Evolutionary conservation across 306 rosid species (phyloP), one percentile per base, ranked within the genome.

Genomic region (Citrullus mucosospermus): DNA sequence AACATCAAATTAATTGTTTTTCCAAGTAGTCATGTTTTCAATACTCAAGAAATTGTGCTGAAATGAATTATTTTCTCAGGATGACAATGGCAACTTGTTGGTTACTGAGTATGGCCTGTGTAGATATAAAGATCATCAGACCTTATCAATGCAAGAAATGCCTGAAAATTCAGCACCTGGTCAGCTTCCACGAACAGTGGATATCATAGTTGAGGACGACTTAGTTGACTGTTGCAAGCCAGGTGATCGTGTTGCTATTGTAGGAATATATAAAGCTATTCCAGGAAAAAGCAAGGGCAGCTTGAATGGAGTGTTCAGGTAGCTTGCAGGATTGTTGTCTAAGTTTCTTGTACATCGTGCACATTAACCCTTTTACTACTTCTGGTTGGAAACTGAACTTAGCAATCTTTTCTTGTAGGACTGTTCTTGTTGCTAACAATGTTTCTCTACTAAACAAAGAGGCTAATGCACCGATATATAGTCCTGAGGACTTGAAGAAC

Each of bases 161-260:
- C 99, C 99, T 25, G 99, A 95, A 82, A 95, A 92, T 82, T 87
- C 99, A 62, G 97, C 99, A 6, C 99, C 99, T 76, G 99, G 99
- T 85, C 99, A 92, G 90, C 99, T 95, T 77, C 97, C 98, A 66
- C 82, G 99, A 82, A 92, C 99, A 2, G 96, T 95, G 85, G 99
- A 95, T 88, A 75, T 91, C 68, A 80, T 95, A 39, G 92, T 84
- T 56, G 99, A 95, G 89, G 99, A 95, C 78, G 99, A 95, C 83
- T 85, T 95, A 46, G 98, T 92, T 86, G 99, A 92, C 86, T 80
- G 91, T 72, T 95, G 99, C 89, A 95, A 95, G 88, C 99, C 99
- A 3, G 99, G 99, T 86, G 99, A 95, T 43, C 97, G 99, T 46
- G 98, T 95, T 77, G 87, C 96, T 28, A 81, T 95, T 84, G 97